Percentiles rank a stretch among this genome's conserved stretches.
Conservation (phyloP, 257 asterid genomes). For the Ligustrum vulgare region DNA sequence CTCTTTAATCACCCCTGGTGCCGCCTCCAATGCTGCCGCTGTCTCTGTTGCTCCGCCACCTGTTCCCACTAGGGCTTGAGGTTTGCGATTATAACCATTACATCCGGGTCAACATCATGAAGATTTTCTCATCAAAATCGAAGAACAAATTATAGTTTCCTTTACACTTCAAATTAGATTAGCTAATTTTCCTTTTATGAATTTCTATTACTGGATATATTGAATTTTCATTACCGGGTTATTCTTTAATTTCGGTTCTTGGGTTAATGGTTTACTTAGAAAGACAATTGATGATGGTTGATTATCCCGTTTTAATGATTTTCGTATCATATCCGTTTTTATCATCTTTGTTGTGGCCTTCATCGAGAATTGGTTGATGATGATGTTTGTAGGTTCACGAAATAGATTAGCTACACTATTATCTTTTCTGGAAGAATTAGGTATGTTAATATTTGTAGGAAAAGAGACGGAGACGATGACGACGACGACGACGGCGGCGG, state of each 20-base stretch:
- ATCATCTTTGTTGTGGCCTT: too few species aligned
- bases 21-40: conserved; percentile 24
- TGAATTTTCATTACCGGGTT: background rate
- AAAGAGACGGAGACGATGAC: too few species aligned
- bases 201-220: background rate
- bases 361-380: too few species aligned
- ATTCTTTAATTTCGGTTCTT: background rate
- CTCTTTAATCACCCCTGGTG: conserved; percentile 45
- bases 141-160: background rate
- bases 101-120: conserved; percentile 1
- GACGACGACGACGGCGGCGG: too few species aligned
- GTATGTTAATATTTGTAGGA: too few species aligned
- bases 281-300: background rate
- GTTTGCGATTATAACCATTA: background rate
- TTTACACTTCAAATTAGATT: too few species aligned
- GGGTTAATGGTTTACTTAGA: background rate
- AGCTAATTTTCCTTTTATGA: background rate
- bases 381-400: too few species aligned
- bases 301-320: too few species aligned
- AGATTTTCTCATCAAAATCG: background rate
- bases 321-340: too few species aligned
- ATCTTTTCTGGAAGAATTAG: too few species aligned
- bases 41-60: conserved; percentile 20
- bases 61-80: conserved; percentile 44
- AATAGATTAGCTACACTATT: too few species aligned